Percentiles rank a stretch among this genome's conserved stretches.
Evolutionary conservation across 805 yeast genomes (phyloP).

Genomic region (Suhomyces prunicola): DNA sequence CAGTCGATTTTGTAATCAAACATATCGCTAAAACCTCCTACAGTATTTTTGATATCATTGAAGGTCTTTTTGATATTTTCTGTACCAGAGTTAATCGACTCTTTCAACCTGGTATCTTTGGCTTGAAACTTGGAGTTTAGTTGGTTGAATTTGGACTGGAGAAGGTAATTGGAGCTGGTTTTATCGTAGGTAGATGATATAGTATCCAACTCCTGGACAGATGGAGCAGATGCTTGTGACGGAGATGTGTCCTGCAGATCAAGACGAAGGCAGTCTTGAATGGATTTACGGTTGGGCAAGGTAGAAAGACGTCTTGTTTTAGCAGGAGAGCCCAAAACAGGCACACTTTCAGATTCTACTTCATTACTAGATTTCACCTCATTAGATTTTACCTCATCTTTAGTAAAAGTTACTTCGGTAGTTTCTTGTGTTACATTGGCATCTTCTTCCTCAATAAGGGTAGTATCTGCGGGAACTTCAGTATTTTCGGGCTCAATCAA

Average conservation of each 20-base stretch:
- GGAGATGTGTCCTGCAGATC: constrained; percentile 18
- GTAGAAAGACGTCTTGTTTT: constrained; percentile 17
- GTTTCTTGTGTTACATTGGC: neutral
- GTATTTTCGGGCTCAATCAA: neutral
- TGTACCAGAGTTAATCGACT: constrained; percentile 37
- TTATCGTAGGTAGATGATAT: constrained; percentile 20
- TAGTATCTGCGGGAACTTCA: neutral
- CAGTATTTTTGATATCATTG: constrained; percentile 48
- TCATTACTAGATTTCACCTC: neutral
- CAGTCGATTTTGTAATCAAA: constrained; percentile 51
- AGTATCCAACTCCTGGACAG: constrained; percentile 10
- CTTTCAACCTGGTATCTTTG: constrained; percentile 51
- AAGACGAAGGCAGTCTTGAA: constrained; percentile 20
- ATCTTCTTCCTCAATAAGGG: neutral
- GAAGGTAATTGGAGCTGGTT: constrained; percentile 44
- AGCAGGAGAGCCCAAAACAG: neutral
- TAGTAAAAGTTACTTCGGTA: neutral
- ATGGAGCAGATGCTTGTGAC: constrained; percentile 6
- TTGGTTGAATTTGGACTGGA: constrained; percentile 57
- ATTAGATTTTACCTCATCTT: neutral
- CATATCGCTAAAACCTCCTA: constrained; percentile 39
- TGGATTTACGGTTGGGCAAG: constrained; percentile 33
- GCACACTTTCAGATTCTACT: neutral
- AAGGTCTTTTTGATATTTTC: constrained; percentile 39
- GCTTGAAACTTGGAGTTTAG: constrained; percentile 49